Conservation (phyloP, 495 filamentous ascomycete genomes). For the Xanthoparmelia taractica region DNA sequence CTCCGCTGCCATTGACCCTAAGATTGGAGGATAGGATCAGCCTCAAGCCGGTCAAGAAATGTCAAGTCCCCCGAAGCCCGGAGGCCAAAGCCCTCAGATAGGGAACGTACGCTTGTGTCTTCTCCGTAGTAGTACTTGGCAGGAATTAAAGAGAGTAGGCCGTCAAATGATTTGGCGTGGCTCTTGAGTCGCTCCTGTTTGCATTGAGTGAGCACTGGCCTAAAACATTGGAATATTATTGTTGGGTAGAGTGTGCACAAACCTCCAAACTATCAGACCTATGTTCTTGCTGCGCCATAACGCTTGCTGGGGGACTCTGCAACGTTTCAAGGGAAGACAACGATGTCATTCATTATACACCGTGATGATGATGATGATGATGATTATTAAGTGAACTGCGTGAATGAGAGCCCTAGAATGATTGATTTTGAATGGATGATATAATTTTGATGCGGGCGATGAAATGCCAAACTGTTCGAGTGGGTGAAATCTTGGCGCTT, state of each 20-base stretch:
- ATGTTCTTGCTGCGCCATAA: constrained; percentile 16
- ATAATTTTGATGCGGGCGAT: neutral
- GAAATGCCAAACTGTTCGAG: constrained; percentile 10
- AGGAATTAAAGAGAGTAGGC: constrained; percentile 84
- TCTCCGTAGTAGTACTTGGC: constrained; percentile 88
- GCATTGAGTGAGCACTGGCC: neutral
- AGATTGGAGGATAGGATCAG: constrained; percentile 17
- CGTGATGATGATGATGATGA: too few relatives aligned
- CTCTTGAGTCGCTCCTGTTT: constrained; percentile 75
- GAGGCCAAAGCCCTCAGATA: constrained; percentile 4
- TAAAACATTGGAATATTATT: neutral
- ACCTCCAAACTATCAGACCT: constrained; percentile 21
- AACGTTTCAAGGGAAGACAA: neutral
- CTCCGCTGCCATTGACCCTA: constrained; percentile 81
- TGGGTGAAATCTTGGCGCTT: constrained; percentile 18
- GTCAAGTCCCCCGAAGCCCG: constrained; percentile 7
- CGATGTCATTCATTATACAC: too few relatives aligned
- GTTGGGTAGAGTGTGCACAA: constrained; percentile 1
- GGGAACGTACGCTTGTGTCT: constrained; percentile 66
- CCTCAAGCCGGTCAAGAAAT: neutral
- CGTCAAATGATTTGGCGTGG: constrained; percentile 82
- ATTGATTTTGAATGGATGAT: too few relatives aligned
- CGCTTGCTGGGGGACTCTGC: neutral
- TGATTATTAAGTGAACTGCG: too few relatives aligned
- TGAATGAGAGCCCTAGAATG: too few relatives aligned